Percentiles rank a stretch among this genome's conserved stretches.
Evolutionary conservation across 2,329 filamentous ascomycete species (phyloP).

Genomic region (Emericellopsis cladophorae): DNA sequence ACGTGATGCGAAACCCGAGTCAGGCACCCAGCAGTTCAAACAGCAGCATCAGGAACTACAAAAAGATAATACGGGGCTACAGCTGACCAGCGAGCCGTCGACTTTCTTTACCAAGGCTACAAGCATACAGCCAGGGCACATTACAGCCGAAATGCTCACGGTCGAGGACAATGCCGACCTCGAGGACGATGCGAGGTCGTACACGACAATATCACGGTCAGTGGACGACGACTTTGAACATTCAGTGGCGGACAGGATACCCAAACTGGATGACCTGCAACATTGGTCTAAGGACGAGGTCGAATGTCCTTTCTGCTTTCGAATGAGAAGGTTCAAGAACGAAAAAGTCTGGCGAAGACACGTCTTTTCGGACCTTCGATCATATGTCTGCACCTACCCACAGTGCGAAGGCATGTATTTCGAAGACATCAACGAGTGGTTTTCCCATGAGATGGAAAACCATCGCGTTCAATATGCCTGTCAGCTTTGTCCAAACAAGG

Average conservation of each 20-base stretch:
- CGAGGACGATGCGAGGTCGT: neutral
- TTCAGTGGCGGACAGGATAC: neutral
- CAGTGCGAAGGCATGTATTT: neutral
- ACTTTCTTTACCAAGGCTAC: neutral
- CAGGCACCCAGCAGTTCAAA: neutral
- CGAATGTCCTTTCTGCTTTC: slow-evolving; percentile 2
- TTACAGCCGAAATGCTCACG: neutral
- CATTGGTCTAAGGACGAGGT: neutral
- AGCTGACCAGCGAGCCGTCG: too few species aligned
- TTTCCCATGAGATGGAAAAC: slow-evolving; percentile 1
- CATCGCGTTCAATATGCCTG: neutral
- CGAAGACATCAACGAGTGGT: slow-evolving; percentile 1
- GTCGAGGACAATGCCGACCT: too few species aligned
- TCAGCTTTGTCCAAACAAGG: neutral
- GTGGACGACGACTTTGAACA: neutral
- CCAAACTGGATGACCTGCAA: neutral
- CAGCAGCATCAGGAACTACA: neutral
- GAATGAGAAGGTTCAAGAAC: neutral
- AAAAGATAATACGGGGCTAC: too few species aligned
- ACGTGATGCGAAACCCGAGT: neutral
- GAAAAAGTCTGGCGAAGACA: neutral
- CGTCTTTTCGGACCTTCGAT: neutral
- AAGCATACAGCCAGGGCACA: neutral
- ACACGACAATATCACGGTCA: neutral
- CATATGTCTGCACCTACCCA: neutral